A percentile compares a stretch with the other conserved stretches of the same genome.
phyloP scores from a whole-genome alignment of 2,329 filamentous ascomycete genomes.

The Thyridium curvatum region DNA sequence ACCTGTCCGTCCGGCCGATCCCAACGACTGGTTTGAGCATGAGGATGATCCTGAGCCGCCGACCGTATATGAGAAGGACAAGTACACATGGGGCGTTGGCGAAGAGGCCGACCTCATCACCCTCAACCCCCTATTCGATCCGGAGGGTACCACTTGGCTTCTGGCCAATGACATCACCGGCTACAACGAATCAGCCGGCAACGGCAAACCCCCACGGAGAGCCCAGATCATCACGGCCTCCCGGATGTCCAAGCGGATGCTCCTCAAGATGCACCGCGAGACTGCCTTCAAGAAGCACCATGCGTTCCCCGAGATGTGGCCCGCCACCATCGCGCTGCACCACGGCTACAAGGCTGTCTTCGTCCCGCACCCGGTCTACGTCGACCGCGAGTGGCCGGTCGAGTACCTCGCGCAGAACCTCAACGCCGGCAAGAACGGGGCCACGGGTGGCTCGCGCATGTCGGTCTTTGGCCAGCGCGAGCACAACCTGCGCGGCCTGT shows the following conservation, averaged over 20 bases:
- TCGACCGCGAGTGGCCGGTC: slow-evolving; percentile 80
- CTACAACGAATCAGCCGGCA: slow-evolving; percentile 58
- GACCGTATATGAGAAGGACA: slow-evolving; percentile 68
- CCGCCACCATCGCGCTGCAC: slow-evolving; percentile 77
- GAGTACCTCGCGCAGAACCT: slow-evolving; percentile 71
- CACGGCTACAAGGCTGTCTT: slow-evolving; percentile 92
- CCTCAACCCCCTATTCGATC: slow-evolving; percentile 87
- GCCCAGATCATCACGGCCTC: slow-evolving; percentile 85
- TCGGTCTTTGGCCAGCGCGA: slow-evolving; percentile 78
- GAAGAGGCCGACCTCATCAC: slow-evolving; percentile 91
- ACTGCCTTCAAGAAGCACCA: slow-evolving; percentile 79
- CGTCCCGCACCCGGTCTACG: slow-evolving; percentile 81
- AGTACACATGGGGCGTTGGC: slow-evolving; percentile 78
- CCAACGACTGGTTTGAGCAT: slow-evolving; percentile 64
- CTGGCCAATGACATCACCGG: slow-evolving; percentile 79
- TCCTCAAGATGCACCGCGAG: slow-evolving; percentile 85
- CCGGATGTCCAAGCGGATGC: slow-evolving; percentile 72
- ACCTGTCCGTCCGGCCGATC: slow-evolving; percentile 61
- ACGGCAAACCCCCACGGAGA: slow-evolving; percentile 62
- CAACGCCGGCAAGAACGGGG: slow-evolving; percentile 72
- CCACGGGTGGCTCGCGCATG: slow-evolving; percentile 65
- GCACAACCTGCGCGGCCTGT: slow-evolving; percentile 80
- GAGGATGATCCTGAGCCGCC: slow-evolving; percentile 71
- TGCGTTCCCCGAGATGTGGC: slow-evolving; percentile 97
- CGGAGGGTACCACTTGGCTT: slow-evolving; percentile 78